Percentiles rank a stretch among this genome's conserved stretches.
phyloP scores from a whole-genome alignment of 2,329 filamentous ascomycete species.

The Lasiodiplodia sp. region DNA sequence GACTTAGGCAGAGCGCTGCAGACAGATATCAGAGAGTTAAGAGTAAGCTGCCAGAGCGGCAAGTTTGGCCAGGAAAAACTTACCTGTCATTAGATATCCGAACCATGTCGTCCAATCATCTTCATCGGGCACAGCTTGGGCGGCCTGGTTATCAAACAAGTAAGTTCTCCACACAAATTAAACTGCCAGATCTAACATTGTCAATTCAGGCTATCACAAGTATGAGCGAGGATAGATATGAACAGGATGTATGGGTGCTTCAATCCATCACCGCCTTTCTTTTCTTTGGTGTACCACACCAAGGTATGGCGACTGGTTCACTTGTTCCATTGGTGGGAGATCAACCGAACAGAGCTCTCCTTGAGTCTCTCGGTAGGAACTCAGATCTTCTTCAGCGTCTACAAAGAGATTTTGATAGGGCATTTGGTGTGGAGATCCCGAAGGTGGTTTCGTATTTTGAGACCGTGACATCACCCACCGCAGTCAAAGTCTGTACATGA shows the following conservation, averaged over 20 bases:
- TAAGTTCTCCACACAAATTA: neutral
- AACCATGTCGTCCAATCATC: neutral
- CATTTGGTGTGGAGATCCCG: neutral
- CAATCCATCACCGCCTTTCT: neutral
- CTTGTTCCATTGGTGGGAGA: neutral
- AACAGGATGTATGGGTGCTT: neutral
- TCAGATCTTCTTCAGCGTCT: neutral
- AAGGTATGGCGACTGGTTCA: neutral
- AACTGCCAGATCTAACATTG: neutral
- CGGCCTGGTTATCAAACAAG: conserved; percentile 16
- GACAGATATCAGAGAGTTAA: neutral
- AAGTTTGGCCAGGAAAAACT: too few relatives aligned
- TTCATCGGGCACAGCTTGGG: conserved; percentile 7
- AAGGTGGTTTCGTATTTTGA: conserved; percentile 4
- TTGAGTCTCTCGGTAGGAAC: neutral
- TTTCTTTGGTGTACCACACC: conserved; percentile 16
- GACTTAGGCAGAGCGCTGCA: neutral
- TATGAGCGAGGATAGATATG: neutral
- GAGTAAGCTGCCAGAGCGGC: neutral
- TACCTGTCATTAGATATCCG: too few relatives aligned
- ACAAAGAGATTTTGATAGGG: neutral
- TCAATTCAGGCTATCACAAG: neutral
- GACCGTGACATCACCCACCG: conserved; percentile 5
- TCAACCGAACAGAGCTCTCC: conserved; percentile 2
- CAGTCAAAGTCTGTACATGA: neutral